Evolutionary conservation across 2,329 filamentous ascomycete genomes (phyloP).

Genomic region (Sporothrix phasma): DNA sequence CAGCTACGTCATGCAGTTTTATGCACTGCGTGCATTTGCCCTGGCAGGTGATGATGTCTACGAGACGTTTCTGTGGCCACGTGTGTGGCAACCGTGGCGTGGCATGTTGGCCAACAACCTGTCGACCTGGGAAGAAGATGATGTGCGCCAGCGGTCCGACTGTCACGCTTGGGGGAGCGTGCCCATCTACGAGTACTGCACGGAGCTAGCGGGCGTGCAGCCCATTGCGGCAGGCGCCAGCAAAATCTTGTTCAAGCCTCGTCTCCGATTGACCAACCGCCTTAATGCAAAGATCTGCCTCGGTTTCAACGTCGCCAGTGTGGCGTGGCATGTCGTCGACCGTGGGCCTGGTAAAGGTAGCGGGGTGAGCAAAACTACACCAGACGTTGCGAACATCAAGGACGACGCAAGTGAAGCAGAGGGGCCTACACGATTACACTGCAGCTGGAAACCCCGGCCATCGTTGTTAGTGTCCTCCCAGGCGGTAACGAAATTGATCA

Average conservation of each 20-base stretch:
- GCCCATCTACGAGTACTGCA: conserved; percentile 32
- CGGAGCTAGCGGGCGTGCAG: conserved; percentile 26
- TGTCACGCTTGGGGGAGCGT: conserved; percentile 36
- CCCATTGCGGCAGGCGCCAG: conserved; percentile 17
- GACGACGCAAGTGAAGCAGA: too few species aligned
- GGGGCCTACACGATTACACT: background rate
- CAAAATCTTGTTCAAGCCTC: conserved; percentile 24
- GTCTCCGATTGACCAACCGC: conserved; percentile 20
- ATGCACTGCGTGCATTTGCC: conserved; percentile 29
- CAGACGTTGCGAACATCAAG: background rate
- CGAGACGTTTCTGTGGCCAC: conserved; percentile 25
- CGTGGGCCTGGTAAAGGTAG: background rate
- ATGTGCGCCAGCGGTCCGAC: conserved; percentile 33
- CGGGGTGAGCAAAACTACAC: background rate
- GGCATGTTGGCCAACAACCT: conserved; percentile 29
- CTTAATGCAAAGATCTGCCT: conserved; percentile 23
- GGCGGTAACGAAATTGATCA: background rate
- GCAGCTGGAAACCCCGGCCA: background rate
- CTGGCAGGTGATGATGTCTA: conserved; percentile 26
- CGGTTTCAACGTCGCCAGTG: conserved; percentile 20
- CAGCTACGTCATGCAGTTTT: conserved; percentile 33
- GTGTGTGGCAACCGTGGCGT: conserved; percentile 30
- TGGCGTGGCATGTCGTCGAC: conserved; percentile 18
- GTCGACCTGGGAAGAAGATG: conserved; percentile 34
- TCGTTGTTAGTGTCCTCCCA: background rate